These are phyloP conservation scores for Periconia sp. DNA, from an alignment of 2,329 filamentous ascomycete genomes.

Conservation along the genomic window DNA sequence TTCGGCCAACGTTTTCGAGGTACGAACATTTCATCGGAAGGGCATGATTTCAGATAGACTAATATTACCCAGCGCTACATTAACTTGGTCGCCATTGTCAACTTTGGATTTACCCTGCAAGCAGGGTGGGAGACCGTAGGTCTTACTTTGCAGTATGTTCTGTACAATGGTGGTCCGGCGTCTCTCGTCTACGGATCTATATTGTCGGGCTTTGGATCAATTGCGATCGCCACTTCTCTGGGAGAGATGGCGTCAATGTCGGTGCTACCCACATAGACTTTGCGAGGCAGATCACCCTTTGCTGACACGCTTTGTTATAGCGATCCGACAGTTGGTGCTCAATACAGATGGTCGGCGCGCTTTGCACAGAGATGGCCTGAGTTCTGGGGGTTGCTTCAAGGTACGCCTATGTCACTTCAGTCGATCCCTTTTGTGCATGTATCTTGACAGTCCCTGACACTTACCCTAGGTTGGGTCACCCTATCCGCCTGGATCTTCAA, in stretches of 20 bases:
- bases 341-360: constrained; percentile 41
- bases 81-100: constrained; percentile 28
- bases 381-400: constrained; percentile 39
- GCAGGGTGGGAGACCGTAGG: constrained; percentile 34
- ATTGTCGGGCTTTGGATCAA: constrained; percentile 29
- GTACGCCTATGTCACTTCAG: too few relatives aligned
- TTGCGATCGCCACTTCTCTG: constrained; percentile 40
- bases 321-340: constrained; percentile 39
- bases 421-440: too few relatives aligned
- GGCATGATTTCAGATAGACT: background rate
- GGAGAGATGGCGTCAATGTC: constrained; percentile 41
- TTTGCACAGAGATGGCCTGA: constrained; percentile 28
- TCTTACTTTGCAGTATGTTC: constrained; percentile 32
- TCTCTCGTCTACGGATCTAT: constrained; percentile 38
- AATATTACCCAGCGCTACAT: constrained; percentile 27
- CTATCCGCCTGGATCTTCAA: constrained; percentile 46
- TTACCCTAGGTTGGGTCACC: constrained; percentile 49
- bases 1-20: background rate
- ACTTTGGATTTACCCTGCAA: constrained; percentile 31
- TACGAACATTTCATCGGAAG: background rate
- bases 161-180: constrained; percentile 36
- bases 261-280: background rate
- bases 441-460: too few relatives aligned
- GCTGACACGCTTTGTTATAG: constrained; percentile 14
- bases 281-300: background rate